Evolutionary conservation across 2,329 filamentous ascomycete genomes (phyloP).

Genomic region (Fusarium zealandicum): DNA sequence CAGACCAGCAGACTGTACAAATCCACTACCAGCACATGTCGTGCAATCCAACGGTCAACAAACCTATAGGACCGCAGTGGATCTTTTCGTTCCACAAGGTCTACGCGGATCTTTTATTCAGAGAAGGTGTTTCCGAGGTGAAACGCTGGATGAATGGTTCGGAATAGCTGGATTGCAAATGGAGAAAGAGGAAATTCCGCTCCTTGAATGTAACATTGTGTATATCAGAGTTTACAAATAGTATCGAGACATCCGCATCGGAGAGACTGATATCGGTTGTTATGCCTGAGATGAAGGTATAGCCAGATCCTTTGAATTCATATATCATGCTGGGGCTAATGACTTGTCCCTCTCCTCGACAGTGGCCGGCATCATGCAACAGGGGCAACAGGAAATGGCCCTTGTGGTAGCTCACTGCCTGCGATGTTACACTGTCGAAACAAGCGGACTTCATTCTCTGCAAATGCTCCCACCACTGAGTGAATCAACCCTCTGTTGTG

Average conservation of each 20-base stretch:
- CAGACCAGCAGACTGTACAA: constrained; percentile 7
- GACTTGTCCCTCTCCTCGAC: no score
- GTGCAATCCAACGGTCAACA: constrained; percentile 40
- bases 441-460: constrained; percentile 74
- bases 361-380: neutral
- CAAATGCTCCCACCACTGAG: constrained; percentile 77
- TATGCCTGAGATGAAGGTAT: no score
- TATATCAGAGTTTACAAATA: no score
- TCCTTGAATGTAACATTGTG: no score
- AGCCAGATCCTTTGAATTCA: no score
- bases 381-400: constrained; percentile 45
- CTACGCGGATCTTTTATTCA: constrained; percentile 40
- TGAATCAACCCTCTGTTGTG: constrained; percentile 80
- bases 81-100: constrained; percentile 36
- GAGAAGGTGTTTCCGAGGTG: constrained; percentile 37
- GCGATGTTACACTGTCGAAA: constrained; percentile 84
- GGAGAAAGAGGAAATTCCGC: neutral
- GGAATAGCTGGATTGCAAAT: neutral
- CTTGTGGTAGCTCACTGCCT: constrained; percentile 64
- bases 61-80: constrained; percentile 10
- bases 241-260: no score
- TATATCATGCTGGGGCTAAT: neutral
- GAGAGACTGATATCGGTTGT: no score
- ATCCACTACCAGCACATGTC: constrained; percentile 35
- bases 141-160: constrained; percentile 18